phyloP scores from a whole-genome alignment of 1,284 basidiomycete genomes.

The Macrocystidia cucumis region DNA sequence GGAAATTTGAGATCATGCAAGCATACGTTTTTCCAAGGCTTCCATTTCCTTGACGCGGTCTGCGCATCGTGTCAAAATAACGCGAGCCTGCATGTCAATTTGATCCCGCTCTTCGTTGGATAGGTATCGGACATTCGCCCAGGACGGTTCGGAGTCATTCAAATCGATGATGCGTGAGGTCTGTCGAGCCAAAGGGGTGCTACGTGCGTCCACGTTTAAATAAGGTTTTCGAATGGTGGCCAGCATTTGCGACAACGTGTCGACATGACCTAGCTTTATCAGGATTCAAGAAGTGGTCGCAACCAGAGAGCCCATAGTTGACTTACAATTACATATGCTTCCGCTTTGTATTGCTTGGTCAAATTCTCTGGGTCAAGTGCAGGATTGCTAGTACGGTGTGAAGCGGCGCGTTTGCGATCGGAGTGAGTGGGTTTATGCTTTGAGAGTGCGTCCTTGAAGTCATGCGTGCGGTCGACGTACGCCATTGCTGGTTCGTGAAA shows the following conservation, averaged over 20 bases:
- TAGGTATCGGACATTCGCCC: conserved; percentile 65
- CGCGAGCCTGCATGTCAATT: conserved; percentile 82
- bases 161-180: conserved; percentile 49
- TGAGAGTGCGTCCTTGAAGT: conserved; percentile 47
- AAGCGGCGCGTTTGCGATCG: conserved; percentile 37
- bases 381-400: conserved; percentile 22
- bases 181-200: conserved; percentile 39
- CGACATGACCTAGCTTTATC: conserved; percentile 62
- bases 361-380: conserved; percentile 32
- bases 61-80: conserved; percentile 76
- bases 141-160: conserved; percentile 41
- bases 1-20: conserved; percentile 5
- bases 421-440: conserved; percentile 36
- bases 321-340: conserved; percentile 70
- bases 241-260: conserved; percentile 63
- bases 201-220: conserved; percentile 62
- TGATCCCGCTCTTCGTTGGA: conserved; percentile 86
- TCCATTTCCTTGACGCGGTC: conserved; percentile 85
- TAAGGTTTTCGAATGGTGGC: conserved; percentile 68
- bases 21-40: conserved; percentile 73
- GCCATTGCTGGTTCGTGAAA: no score
- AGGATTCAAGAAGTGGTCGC: conserved; percentile 7
- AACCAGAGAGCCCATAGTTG: conserved; percentile 2
- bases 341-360: conserved; percentile 60
- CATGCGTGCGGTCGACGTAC: conserved; percentile 45